A percentile compares a stretch with the other conserved stretches of the same genome.
Evolutionary conservation across 2,329 filamentous ascomycete genomes (phyloP).

Genomic region (Exophiala xenobiotica): DNA sequence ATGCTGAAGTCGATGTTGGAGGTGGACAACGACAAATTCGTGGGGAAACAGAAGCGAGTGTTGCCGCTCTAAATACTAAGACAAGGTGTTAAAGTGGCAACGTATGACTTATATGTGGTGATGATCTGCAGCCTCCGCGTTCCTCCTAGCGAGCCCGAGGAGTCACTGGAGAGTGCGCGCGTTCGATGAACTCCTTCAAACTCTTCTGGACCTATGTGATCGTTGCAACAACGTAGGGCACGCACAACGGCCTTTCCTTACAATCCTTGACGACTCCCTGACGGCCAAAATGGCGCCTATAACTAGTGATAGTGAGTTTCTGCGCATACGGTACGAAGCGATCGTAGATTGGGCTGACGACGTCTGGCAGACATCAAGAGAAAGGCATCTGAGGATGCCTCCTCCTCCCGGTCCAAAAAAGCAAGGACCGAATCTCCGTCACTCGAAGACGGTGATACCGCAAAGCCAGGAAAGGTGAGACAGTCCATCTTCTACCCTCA

Average conservation of each 20-base stretch:
- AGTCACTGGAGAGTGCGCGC: not conserved
- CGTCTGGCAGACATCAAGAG: constrained; percentile 39
- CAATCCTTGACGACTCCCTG: too few relatives aligned
- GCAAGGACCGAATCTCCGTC: constrained; percentile 49
- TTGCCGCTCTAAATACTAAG: not conserved
- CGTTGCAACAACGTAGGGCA: too few relatives aligned
- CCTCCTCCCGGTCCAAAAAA: constrained; percentile 48
- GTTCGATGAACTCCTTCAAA: not conserved
- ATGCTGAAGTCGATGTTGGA: too few relatives aligned
- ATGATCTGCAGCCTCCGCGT: not conserved
- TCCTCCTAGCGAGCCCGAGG: not conserved
- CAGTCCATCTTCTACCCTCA: constrained; percentile 1
- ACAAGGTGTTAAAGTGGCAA: not conserved
- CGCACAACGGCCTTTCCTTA: too few relatives aligned
- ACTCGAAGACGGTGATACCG: constrained; percentile 30
- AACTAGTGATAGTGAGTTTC: constrained; percentile 22
- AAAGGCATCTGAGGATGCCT: constrained; percentile 51
- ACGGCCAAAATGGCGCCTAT: constrained; percentile 19
- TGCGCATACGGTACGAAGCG: not conserved
- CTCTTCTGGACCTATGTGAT: too few relatives aligned
- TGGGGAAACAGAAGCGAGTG: too few relatives aligned
- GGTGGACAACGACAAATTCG: too few relatives aligned
- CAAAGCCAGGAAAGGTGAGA: constrained; percentile 24
- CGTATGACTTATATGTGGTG: not conserved
- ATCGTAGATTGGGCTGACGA: not conserved